These are phyloP conservation scores for Gossypium sturtianum DNA, from an alignment of 345 rosid species.

Conservation along the genomic window DNA sequence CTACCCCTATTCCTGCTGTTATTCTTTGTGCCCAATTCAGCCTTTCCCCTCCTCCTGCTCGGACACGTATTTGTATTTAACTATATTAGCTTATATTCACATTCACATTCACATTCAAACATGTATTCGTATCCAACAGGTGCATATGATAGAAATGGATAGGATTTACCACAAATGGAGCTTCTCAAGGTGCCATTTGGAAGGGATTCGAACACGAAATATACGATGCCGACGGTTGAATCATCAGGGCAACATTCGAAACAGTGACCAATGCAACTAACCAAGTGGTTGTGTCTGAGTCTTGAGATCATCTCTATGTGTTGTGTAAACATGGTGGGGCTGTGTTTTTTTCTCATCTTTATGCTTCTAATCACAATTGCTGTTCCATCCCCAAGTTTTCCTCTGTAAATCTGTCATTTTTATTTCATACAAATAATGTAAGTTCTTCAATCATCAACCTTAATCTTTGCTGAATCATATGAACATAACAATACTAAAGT, in stretches of 20 bases:
- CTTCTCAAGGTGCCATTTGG: slow-evolving; percentile 42
- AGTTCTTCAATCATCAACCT: too few relatives aligned
- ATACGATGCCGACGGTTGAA: slow-evolving; percentile 30
- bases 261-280: slow-evolving; percentile 64
- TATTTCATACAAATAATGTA: too few relatives aligned
- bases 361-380: slow-evolving; percentile 35
- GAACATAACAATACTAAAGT: too few relatives aligned
- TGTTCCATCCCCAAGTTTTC: slow-evolving; percentile 37
- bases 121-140: not conserved
- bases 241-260: slow-evolving; percentile 33
- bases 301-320: slow-evolving; percentile 48
- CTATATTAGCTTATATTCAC: too few relatives aligned
- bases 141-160: not conserved
- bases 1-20: slow-evolving; percentile 39
- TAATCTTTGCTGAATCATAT: too few relatives aligned
- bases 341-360: slow-evolving; percentile 31
- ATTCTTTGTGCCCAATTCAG: slow-evolving; percentile 46
- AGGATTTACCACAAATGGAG: slow-evolving; percentile 29
- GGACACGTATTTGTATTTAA: not conserved
- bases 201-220: slow-evolving; percentile 44
- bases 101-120: not conserved
- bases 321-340: slow-evolving; percentile 29
- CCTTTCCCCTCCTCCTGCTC: slow-evolving; percentile 18
- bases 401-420: slow-evolving; percentile 39
- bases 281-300: slow-evolving; percentile 51